Percentiles rank a stretch among this genome's conserved stretches.
These are phyloP conservation scores for Xerophyta viscosa DNA, from an alignment of 106 monocot species.

Conservation along the genomic window DNA sequence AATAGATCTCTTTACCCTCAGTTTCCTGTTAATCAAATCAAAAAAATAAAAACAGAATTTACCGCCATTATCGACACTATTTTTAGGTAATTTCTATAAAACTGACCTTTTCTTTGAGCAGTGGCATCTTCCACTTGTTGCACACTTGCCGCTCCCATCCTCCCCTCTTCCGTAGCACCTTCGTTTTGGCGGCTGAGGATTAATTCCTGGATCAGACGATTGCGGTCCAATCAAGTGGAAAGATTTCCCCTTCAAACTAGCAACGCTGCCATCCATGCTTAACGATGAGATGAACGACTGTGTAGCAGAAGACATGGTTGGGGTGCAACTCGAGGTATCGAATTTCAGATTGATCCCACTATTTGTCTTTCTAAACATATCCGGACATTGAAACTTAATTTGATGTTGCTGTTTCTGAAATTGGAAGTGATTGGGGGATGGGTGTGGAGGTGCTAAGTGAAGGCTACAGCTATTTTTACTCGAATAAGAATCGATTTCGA, in stretches of 20 bases:
- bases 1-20: slow-evolving; percentile 74
- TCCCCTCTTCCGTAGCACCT: slow-evolving; percentile 58
- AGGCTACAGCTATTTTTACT: not conserved
- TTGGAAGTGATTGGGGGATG: slow-evolving; percentile 25
- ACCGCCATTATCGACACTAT: not conserved
- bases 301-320: slow-evolving; percentile 49
- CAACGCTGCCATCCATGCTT: slow-evolving; percentile 79
- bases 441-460: slow-evolving; percentile 1
- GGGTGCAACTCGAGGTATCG: slow-evolving; percentile 58
- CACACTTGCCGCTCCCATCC: slow-evolving; percentile 64
- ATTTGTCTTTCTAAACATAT: slow-evolving; percentile 47
- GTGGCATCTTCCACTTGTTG: slow-evolving; percentile 56
- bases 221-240: slow-evolving; percentile 63
- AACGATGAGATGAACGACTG: slow-evolving; percentile 72
- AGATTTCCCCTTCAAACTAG: slow-evolving; percentile 40
- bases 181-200: slow-evolving; percentile 22
- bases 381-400: slow-evolving; percentile 55
- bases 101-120: slow-evolving; percentile 84
- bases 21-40: slow-evolving; percentile 38
- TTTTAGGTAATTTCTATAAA: not conserved
- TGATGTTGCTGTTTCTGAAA: slow-evolving; percentile 39
- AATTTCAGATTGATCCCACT: slow-evolving; percentile 77
- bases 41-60: not conserved
- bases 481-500: slow-evolving; percentile 13
- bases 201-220: slow-evolving; percentile 37